Conservation (phyloP, 257 asterid genomes). For the Rauvolfia tetraphylla region DNA sequence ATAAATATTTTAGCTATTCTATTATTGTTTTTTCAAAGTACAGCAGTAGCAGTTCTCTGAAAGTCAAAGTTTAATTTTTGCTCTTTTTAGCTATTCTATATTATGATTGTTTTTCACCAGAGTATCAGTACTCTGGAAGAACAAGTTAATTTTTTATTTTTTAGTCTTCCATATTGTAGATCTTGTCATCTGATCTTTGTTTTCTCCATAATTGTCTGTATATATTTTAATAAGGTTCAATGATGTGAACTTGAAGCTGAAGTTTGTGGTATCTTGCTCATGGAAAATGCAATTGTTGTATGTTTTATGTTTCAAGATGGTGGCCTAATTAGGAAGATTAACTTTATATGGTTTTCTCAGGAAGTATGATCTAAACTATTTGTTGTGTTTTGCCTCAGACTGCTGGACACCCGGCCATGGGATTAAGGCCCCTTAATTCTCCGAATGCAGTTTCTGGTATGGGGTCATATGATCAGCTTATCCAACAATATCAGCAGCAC, state of each 20-base stretch:
- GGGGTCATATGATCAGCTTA: constrained; percentile 82
- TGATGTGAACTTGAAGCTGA: neutral
- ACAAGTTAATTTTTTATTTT: neutral
- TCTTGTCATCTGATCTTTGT: neutral
- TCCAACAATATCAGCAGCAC: constrained; percentile 92
- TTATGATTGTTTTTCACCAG: neutral
- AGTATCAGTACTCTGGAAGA: neutral
- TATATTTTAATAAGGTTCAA: neutral
- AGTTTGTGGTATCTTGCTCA: neutral
- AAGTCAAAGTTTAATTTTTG: too few relatives aligned
- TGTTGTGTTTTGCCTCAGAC: constrained; percentile 42
- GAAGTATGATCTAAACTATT: constrained; percentile 17
- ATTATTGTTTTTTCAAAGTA: too few relatives aligned
- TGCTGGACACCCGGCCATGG: constrained; percentile 70
- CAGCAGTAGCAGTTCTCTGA: too few relatives aligned
- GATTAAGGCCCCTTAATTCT: constrained; percentile 70
- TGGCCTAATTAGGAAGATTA: neutral
- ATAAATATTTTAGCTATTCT: neutral
- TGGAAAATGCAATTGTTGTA: neutral
- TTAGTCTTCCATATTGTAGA: neutral
- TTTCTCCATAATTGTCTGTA: neutral
- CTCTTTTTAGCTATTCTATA: too few relatives aligned
- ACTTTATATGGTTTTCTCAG: neutral
- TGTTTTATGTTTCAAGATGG: neutral
- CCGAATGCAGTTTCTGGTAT: constrained; percentile 71